Conservation (phyloP, 805 yeast species). For the Hanseniaspora lindneri region DNA sequence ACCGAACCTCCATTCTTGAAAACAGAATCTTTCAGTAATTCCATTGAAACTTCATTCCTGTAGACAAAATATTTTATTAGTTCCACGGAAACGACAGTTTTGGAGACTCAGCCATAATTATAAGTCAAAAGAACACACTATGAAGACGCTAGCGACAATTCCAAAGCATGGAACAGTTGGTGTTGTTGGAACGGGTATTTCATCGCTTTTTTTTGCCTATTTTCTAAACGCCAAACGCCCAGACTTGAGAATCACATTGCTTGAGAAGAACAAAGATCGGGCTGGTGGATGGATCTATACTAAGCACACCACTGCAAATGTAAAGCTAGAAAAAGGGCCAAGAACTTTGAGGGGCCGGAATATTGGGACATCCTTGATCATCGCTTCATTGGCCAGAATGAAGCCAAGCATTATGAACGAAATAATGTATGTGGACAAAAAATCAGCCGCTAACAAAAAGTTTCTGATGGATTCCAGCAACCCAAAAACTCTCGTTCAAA, state of each 20-base stretch:
- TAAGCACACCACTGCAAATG: conserved; percentile 25
- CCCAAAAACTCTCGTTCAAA: conserved; percentile 38
- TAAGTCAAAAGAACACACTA: no score
- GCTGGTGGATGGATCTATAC: conserved; percentile 77
- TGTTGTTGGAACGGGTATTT: conserved; percentile 78
- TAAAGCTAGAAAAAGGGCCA: conserved; percentile 73
- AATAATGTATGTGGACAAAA: conserved; percentile 46
- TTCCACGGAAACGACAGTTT: no score
- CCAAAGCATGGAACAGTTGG: conserved; percentile 39
- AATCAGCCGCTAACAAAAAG: conserved; percentile 58
- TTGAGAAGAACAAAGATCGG: conserved; percentile 39
- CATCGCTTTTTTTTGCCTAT: conserved; percentile 67
- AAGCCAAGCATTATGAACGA: conserved; percentile 37
- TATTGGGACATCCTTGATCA: conserved; percentile 58
- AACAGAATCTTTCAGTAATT: no score
- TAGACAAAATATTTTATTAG: no score
- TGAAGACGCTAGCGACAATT: conserved; percentile 14
- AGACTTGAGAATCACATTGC: conserved; percentile 51
- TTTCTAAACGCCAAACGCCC: conserved; percentile 64
- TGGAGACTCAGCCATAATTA: no score
- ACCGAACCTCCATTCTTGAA: no score
- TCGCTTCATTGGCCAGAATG: conserved; percentile 39
- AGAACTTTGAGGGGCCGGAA: conserved; percentile 77
- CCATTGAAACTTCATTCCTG: no score
- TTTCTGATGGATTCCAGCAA: conserved; percentile 41